Evolutionary conservation across 192 early-diverging fungal genomes (phyloP).

Genomic region (Backusella tuberculispora): DNA sequence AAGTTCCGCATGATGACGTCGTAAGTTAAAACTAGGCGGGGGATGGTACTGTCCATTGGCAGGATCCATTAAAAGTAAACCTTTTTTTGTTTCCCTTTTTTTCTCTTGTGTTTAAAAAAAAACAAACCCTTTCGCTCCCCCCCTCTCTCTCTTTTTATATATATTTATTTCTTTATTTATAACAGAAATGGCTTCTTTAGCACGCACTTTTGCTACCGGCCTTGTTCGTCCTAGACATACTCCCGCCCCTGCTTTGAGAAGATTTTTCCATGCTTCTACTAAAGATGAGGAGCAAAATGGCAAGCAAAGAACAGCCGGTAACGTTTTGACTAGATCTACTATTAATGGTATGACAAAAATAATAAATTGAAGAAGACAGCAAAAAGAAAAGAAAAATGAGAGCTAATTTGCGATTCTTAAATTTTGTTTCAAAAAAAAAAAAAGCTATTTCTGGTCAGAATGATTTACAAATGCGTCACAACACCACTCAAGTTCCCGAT

Average conservation of each 20-base stretch:
- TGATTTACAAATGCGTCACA: conserved; percentile 46
- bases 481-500: conserved; percentile 67
- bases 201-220: conserved; percentile 23
- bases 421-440: background rate
- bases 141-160: conserved; percentile 1
- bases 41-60: conserved; percentile 4
- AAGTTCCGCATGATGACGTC: background rate
- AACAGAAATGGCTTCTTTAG: conserved; percentile 22
- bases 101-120: background rate
- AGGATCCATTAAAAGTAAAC: background rate
- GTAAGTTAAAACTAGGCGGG: background rate
- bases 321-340: conserved; percentile 39
- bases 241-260: conserved; percentile 35
- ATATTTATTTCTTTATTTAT: background rate
- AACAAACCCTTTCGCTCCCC: background rate
- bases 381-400: background rate
- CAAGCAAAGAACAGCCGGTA: conserved; percentile 39
- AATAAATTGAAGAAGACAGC: background rate
- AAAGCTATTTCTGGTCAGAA: conserved; percentile 27
- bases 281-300: conserved; percentile 44
- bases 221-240: conserved; percentile 14
- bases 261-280: conserved; percentile 47
- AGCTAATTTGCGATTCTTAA: background rate
- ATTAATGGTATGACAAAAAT: conserved; percentile 47
- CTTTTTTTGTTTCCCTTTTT: background rate